Percentiles rank a stretch among this genome's conserved stretches.
Evolutionary conservation across 768 basidiomycete species (phyloP).

Genomic region (Lactarius hatsudake): DNA sequence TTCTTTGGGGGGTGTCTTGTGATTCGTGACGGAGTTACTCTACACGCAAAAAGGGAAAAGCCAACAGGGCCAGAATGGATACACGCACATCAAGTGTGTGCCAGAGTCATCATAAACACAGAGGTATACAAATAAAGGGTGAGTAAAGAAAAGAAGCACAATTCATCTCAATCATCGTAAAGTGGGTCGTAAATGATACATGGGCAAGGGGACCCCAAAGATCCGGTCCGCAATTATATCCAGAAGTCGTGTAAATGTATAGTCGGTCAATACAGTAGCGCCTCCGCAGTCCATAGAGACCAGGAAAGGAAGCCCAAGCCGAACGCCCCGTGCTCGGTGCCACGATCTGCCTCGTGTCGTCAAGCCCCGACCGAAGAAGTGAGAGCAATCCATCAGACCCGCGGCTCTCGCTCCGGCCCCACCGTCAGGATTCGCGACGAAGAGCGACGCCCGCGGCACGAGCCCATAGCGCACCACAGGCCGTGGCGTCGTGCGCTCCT

Average conservation of each 20-base stretch:
- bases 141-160: background rate
- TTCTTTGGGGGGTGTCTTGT: background rate
- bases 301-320: background rate
- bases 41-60: constrained; percentile 2
- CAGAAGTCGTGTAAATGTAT: background rate
- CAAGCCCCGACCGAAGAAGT: background rate
- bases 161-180: background rate
- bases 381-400: constrained; percentile 27
- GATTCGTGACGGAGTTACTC: background rate
- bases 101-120: background rate
- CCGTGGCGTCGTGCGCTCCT: constrained; percentile 34
- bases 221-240: background rate
- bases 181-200: constrained; percentile 9
- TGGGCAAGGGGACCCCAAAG: background rate
- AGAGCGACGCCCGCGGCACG: constrained; percentile 59
- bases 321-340: background rate
- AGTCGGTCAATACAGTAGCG: background rate
- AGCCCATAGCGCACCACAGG: constrained; percentile 59
- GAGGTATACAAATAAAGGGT: constrained; percentile 5
- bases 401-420: constrained; percentile 13
- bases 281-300: constrained; percentile 2
- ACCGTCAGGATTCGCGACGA: constrained; percentile 69
- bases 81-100: constrained; percentile 17
- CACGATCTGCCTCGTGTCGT: background rate
- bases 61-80: background rate